Evolutionary conservation across 352 stramenopile species (phyloP), one percentile per base, ranked within the genome.

Genomic region (Phytophthora aleatoria): DNA sequence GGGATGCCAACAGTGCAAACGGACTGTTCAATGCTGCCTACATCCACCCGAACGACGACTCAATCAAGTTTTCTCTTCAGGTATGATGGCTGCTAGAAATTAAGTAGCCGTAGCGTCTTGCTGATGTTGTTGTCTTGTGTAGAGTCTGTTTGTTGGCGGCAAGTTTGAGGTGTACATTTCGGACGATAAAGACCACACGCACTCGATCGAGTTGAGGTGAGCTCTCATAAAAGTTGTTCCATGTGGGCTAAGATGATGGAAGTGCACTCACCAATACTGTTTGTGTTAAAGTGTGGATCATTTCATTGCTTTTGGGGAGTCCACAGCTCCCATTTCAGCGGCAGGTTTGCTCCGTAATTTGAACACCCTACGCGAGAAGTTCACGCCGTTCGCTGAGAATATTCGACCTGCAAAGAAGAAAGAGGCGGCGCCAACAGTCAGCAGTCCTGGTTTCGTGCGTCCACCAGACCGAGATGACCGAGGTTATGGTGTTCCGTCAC

Each of bases 111-210:
- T 24, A 41, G n/a, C 35, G 30, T 54, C 35, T 20, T 51, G n/a
- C 0, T 57, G 33, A 45, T 51, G 28, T 35, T 30, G 13, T 59
- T 26, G 16, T 2, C 51, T 69, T 8, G 6, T 61, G 16, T 35
- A 95, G 85, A 81, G 76, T 13, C 53, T 95, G 38, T 91, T 89
- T 57, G 81, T 95, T 42, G 77, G 81, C 24, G 78, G 71, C 49
- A 93, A 89, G 57, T 87, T 95, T 24, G 81, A 92, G 56, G 71
- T 93, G 41, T 93, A 93, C 66, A 64, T 95, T 13, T 91, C 82
- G 3, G 77, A 89, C 24, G 62, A 84, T 61, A 78, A 83, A 49
- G 60, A 89, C 9, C 73, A 86, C 57, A 90, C 79, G 8, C 73
- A 90, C 49, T 92, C 87, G 9, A 83, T 92, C 36, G 85, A 92